A percentile compares a stretch with the other conserved stretches of the same genome.
Conservation (phyloP, 2,329 filamentous ascomycete species). For the Magnaporthiopsis rhizophila region DNA sequence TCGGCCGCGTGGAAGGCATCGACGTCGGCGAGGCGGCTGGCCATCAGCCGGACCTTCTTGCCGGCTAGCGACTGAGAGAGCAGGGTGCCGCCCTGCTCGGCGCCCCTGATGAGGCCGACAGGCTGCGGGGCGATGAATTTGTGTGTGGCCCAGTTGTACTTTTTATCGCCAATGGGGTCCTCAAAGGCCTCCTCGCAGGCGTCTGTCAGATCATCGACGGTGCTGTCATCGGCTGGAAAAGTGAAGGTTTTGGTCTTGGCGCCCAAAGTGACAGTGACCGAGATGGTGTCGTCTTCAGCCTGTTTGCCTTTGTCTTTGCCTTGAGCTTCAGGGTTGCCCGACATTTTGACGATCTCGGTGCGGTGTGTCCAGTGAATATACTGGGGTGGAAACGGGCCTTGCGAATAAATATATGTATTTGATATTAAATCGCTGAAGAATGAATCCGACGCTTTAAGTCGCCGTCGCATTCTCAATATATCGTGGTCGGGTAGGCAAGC, state of each 20-base stretch:
- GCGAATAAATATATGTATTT: too few relatives aligned
- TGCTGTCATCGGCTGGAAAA: conserved; percentile 12
- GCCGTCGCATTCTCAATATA: too few relatives aligned
- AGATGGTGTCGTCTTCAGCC: conserved; percentile 4
- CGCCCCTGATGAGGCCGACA: conserved; percentile 18
- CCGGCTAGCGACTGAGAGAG: conserved; percentile 16
- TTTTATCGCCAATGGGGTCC: background rate
- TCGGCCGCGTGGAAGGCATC: conserved; percentile 16
- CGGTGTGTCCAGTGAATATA: background rate
- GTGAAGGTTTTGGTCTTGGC: conserved; percentile 14
- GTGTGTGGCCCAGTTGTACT: conserved; percentile 16
- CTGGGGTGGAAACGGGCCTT: background rate
- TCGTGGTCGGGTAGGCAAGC: background rate
- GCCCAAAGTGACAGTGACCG: conserved; percentile 15
- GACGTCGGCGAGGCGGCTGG: conserved; percentile 18
- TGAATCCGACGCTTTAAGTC: background rate
- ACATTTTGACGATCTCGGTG: background rate
- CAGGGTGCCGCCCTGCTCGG: conserved; percentile 15
- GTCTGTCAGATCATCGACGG: conserved; percentile 18
- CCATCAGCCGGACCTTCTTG: conserved; percentile 22
- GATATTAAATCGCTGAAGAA: too few relatives aligned
- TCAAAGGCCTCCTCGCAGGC: conserved; percentile 15
- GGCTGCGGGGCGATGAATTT: conserved; percentile 20
- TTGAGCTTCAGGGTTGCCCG: background rate
- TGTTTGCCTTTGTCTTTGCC: too few relatives aligned